phyloP scores from a whole-genome alignment of 768 basidiomycete genomes.

The Termitomyces sp. region DNA sequence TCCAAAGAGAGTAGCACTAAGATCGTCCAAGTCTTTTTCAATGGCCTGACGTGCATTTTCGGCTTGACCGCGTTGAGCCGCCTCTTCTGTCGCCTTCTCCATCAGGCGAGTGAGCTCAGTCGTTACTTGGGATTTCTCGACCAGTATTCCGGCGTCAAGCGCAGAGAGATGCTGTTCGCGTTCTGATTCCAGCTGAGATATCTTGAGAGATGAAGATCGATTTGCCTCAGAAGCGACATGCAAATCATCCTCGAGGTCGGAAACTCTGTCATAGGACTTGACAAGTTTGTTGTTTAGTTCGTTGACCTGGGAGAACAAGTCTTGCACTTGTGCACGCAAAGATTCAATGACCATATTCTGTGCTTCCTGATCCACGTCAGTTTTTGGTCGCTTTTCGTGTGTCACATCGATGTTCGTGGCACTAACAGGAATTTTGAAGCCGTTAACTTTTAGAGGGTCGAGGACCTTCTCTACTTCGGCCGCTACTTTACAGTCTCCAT shows the following conservation, averaged over 20 bases:
- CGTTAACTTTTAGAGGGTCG: conserved; percentile 14
- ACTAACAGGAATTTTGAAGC: background rate
- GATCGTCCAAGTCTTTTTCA: conserved; percentile 91
- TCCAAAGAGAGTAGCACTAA: conserved; percentile 83
- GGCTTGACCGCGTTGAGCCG: conserved; percentile 84
- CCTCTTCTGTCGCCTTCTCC: conserved; percentile 94
- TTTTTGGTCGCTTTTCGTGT: conserved; percentile 10
- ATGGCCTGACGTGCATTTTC: conserved; percentile 78
- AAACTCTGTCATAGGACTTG: conserved; percentile 84
- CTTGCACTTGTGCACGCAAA: conserved; percentile 74
- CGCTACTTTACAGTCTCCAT: background rate
- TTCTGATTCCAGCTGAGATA: conserved; percentile 80
- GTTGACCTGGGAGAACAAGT: conserved; percentile 85
- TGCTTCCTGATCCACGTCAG: conserved; percentile 47
- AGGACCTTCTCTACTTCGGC: background rate
- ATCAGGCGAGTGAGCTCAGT: conserved; percentile 89
- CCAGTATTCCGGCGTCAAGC: conserved; percentile 85
- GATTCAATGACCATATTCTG: conserved; percentile 80
- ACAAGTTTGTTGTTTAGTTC: conserved; percentile 93
- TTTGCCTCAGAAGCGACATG: conserved; percentile 59
- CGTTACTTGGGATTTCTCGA: conserved; percentile 88
- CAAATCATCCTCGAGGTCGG: conserved; percentile 87
- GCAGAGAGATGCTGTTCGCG: conserved; percentile 84
- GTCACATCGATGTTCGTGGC: conserved; percentile 13
- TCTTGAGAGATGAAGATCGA: conserved; percentile 55